Evolutionary conservation across 2,329 filamentous ascomycete genomes (phyloP), one percentile per base, ranked within the genome.

Genomic region (Calonectria pteridis): DNA sequence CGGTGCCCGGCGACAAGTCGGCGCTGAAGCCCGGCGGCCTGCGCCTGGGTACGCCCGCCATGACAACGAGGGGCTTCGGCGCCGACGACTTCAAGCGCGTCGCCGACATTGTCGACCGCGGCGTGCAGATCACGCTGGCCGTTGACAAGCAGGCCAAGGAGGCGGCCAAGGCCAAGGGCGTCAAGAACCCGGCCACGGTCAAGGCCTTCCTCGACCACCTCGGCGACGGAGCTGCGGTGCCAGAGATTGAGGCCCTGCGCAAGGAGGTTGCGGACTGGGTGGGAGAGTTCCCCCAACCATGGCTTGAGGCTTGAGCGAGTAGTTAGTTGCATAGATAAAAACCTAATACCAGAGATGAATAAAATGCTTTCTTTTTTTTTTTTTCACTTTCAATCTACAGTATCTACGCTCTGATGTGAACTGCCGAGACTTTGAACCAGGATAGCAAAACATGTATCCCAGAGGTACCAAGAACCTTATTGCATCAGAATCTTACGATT

Each of bases 1-100:
- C 96, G 1, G 95, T 98, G 0, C 96, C 96, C 1, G 96, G 96
- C 35, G 96, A 98, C 86, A 94, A 93, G 83, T 98, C 95, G 0
- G 96, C 96, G 0, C 90, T 98, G 82, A 95, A 95, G 79, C 96
- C 96, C 31, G 95, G 95, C 78, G 96, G 96, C 77, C 89, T 98
- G 76, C 93, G 96, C 77, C 94, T 98, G 83, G 96, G 96, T 68
- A 96, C 95, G 0, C 96, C 96, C 0, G 96, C 96, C 77, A 98
- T 98, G 96, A 98, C 96, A 26, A 98, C 95, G 20, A 91, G 96
- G 73, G 96, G 96, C 11, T 95, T 98, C 84, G 90, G 90, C 76
- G 92, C 94, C 78, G 92, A 93, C 64, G 96, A 98, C 86, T 98
- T 98, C 85, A 91, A 91, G 73, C 90, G 94, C 11, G 94, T 97